Conservation (phyloP, 2,329 filamentous ascomycete genomes). For the Ophiostoma angusticollis region DNA sequence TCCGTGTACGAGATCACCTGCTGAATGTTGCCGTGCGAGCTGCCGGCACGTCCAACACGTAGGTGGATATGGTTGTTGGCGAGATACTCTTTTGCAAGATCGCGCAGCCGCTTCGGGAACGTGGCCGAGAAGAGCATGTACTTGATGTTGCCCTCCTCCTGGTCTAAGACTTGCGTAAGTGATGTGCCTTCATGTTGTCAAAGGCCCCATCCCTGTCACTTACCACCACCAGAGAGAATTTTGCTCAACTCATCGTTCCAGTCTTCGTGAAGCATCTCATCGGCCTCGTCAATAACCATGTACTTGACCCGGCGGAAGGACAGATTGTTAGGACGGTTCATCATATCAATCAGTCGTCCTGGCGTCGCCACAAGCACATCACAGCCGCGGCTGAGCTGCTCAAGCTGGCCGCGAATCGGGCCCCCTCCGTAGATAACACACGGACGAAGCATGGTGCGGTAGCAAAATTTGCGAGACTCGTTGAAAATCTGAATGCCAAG, state of each 20-base stretch:
- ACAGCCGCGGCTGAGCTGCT: slow-evolving; percentile 68
- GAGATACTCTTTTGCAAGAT: slow-evolving; percentile 66
- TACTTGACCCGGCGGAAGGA: slow-evolving; percentile 67
- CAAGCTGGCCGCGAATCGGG: slow-evolving; percentile 54
- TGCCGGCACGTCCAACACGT: slow-evolving; percentile 76
- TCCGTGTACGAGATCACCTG: slow-evolving; percentile 63
- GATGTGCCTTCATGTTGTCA: slow-evolving; percentile 15
- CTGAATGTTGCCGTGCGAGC: slow-evolving; percentile 67
- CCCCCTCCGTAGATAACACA: slow-evolving; percentile 81
- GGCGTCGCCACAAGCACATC: slow-evolving; percentile 83
- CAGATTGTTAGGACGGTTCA: slow-evolving; percentile 55
- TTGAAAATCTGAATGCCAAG: slow-evolving; percentile 91
- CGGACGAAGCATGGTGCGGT: slow-evolving; percentile 86
- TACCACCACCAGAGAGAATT: slow-evolving; percentile 73
- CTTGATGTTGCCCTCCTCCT: slow-evolving; percentile 57
- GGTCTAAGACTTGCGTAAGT: slow-evolving; percentile 46
- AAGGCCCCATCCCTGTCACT: too few species aligned
- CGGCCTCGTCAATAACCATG: slow-evolving; percentile 82
- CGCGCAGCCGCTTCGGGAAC: slow-evolving; percentile 68
- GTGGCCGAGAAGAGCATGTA: slow-evolving; percentile 90
- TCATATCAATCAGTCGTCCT: slow-evolving; percentile 75
- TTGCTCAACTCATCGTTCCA: slow-evolving; percentile 66
- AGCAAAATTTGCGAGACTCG: slow-evolving; percentile 83
- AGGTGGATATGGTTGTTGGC: slow-evolving; percentile 63
- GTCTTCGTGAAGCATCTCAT: slow-evolving; percentile 72